Evolutionary conservation across 352 stramenopile species (phyloP), one percentile per base, ranked within the genome.

Genomic region (Elongisporangium undulatum): DNA sequence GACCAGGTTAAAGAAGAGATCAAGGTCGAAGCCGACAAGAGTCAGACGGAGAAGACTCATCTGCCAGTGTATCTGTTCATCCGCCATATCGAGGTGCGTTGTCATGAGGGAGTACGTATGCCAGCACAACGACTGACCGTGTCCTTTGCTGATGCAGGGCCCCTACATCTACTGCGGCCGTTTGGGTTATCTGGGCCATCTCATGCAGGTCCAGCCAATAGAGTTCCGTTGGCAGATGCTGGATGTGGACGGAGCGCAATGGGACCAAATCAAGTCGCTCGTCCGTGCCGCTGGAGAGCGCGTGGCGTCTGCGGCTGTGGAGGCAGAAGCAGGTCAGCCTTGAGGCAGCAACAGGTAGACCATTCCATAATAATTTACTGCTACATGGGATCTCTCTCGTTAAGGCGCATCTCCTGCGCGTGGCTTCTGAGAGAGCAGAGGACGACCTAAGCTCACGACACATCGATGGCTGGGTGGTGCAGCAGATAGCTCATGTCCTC

Each of bases 151-250:
- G 15, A 12, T 8, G 16, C 29, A 78, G 41, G 73, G 75, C 0
- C 72, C 81, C 12, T 89, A 90, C 70, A 75, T 90, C 26, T 90
- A 90, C 63, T 87, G 76, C 49, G 81, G 81, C 0, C 76, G 69
- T 8, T 55, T 89, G n/a, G 78, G 72, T 0, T 82, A 82, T 29
- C 61, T 90, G 17, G 81, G 81, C 12, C 53, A 78, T 23, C 56
- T 59, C 13, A 20, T 56, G 0, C 50, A 26, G 12, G 65, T 61
- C 4, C 68, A 63, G 19, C 81, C 77, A 38, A 50, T 90, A 9
- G 77, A 89, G 51, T 89, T 90, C 63, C 77, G 76, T 3, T 90
- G 76, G 77, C 81, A 90, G 59, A 54, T 90, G 39, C 57, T 87
- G 13, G 81, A 90, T 51, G 41, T 71, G 0, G 58, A 67, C 12